A percentile compares a stretch with the other conserved stretches of the same genome.
Conservation (phyloP, 1,284 basidiomycete genomes). For the Trichosporon sp. region DNA sequence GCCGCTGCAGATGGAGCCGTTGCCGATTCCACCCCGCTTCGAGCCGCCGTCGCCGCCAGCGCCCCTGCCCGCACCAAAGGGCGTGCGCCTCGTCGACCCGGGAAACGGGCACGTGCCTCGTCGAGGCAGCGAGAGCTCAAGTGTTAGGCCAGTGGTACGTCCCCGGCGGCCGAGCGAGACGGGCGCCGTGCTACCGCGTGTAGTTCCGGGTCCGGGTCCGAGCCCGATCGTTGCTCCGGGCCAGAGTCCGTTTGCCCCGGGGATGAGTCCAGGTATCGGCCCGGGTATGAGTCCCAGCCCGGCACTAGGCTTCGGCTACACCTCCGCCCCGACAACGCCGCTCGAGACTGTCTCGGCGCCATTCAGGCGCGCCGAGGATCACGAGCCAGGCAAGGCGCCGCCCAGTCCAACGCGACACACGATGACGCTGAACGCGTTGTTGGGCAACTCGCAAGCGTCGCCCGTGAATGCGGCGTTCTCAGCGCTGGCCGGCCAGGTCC, state of each 20-base stretch:
- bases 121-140: not conserved
- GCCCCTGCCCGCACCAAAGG: not conserved
- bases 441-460: not conserved
- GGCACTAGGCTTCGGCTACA: not conserved
- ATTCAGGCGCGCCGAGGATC: not conserved
- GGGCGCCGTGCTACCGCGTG: not conserved
- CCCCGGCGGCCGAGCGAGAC: not conserved
- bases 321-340: not conserved
- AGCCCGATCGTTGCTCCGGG: not conserved
- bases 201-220: not conserved
- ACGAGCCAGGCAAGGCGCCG: not conserved
- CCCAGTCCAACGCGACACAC: not conserved
- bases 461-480: not conserved
- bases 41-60: not conserved
- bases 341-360: not conserved
- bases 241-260: not conserved
- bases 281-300: not conserved
- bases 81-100: not conserved
- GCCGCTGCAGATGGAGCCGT: not conserved
- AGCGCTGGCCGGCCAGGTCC: not conserved
- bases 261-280: too few relatives aligned
- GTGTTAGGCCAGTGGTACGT: not conserved
- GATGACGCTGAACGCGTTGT: not conserved
- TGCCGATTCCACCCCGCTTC: not conserved
- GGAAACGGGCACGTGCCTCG: not conserved